A percentile compares a stretch with the other conserved stretches of the same genome.
Conservation (phyloP, 2,329 filamentous ascomycete genomes). For the Microcera coccophila region DNA sequence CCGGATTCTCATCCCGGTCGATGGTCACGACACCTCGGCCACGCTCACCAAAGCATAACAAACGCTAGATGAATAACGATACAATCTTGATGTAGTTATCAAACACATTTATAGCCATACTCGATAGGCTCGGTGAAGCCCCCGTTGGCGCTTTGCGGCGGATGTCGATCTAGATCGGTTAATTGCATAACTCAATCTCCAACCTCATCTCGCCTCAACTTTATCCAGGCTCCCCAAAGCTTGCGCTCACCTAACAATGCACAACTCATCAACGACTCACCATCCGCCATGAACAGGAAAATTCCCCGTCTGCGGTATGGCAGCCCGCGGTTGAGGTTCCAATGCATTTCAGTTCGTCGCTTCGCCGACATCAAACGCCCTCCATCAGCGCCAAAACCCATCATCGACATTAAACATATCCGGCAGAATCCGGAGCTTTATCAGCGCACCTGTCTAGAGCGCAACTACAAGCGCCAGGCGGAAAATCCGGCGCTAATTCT, state of each 20-base stretch:
- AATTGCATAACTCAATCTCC: constrained; percentile 29
- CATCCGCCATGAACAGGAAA: constrained; percentile 31
- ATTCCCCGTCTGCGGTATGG: constrained; percentile 26
- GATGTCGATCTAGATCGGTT: constrained; percentile 20
- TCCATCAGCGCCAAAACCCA: constrained; percentile 71
- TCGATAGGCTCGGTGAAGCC: too few relatives aligned
- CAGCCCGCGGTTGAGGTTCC: constrained; percentile 4
- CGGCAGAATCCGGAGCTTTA: constrained; percentile 78
- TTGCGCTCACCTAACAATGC: constrained; percentile 16
- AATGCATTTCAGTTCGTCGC: constrained; percentile 18
- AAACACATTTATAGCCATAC: too few relatives aligned
- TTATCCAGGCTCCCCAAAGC: constrained; percentile 15
- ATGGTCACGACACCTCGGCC: too few relatives aligned
- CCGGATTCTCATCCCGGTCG: too few relatives aligned
- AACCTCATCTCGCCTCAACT: constrained; percentile 16
- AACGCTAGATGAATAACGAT: too few relatives aligned
- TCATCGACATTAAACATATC: constrained; percentile 84
- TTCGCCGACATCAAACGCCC: constrained; percentile 46
- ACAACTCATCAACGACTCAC: constrained; percentile 16
- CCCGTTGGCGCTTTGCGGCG: constrained; percentile 12
- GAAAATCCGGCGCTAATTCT: constrained; percentile 54
- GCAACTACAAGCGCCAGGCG: constrained; percentile 68
- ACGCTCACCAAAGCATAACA: too few relatives aligned
- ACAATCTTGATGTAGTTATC: too few relatives aligned
- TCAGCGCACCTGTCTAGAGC: constrained; percentile 74